A percentile compares a stretch with the other conserved stretches of the same genome.
phyloP scores from a whole-genome alignment of 129 eudicot genomes.

The Saposhnikovia divaricata region DNA sequence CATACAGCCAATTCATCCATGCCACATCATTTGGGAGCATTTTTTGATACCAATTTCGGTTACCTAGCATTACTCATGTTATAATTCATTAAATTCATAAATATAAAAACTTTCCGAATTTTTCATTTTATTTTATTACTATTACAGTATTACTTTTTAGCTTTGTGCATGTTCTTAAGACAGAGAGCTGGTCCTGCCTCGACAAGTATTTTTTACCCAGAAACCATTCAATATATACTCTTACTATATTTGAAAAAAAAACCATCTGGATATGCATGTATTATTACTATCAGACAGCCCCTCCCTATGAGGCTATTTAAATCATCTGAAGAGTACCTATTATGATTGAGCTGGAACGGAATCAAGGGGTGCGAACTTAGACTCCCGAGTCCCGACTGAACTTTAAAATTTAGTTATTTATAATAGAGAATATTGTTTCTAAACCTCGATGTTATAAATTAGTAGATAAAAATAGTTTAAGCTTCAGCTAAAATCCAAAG shows the following conservation, averaged over 20 bases:
- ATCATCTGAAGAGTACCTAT: neutral
- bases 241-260: neutral
- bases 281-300: neutral
- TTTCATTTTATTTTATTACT: neutral
- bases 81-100: neutral
- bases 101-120: neutral
- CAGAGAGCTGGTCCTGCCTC: neutral
- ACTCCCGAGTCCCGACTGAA: too few relatives aligned
- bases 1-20: too few relatives aligned
- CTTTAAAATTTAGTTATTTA: too few relatives aligned
- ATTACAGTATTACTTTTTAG: neutral
- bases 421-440: too few relatives aligned
- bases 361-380: too few relatives aligned
- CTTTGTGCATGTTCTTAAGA: neutral
- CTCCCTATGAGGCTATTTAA: neutral
- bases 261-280: neutral
- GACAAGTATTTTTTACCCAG: neutral
- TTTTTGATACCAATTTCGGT: too few relatives aligned
- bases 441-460: too few relatives aligned
- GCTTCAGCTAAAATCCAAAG: too few relatives aligned
- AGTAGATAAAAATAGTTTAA: too few relatives aligned
- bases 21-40: too few relatives aligned
- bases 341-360: too few relatives aligned
- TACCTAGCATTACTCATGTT: too few relatives aligned
- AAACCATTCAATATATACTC: neutral